Base-by-base conservation (phyloP, 2,329 filamentous ascomycete genomes). In the Cryphonectria naterciae region DNA sequence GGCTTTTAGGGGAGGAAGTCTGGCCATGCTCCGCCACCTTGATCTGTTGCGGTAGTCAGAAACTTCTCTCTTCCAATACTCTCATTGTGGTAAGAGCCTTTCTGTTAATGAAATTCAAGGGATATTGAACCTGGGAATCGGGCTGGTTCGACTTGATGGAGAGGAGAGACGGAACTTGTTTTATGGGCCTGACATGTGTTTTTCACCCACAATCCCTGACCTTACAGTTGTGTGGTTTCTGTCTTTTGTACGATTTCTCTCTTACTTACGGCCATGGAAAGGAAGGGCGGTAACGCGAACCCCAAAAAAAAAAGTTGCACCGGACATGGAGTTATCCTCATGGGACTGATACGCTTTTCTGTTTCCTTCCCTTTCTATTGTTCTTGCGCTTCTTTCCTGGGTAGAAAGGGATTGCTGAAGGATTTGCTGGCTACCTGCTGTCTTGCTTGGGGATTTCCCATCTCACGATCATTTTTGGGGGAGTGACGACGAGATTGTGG, bases 211-310 rank as follows among this genome's bases (percentile, higher is more conserved):
- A 22, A 32, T 35, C 43, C 17, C 41, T 65, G 32, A 22, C 63
- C 68, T 69, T 37, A 58, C 49, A 65, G 62, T 66, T 68, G 68
- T 60, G 61, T 62, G 61, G 49, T 69, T 63, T 66, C 56, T 62
- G 41, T 66, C 65, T 56, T 68, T 66, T 71, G 64, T 69, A 65
- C 28, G 65, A 61, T 35, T 35, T 49, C 43, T 41, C 60, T 69
- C 63, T 71, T 69, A 69, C 54, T 41, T 41, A 39, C 41, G 68
- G 54, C 62, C 62, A 71, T 54, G 58, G 70, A 65, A 71, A 64
- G 64, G 63, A 60, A 65, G 43, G 63, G 63, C 63, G 63, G 63
- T 35, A 65, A 63, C 35, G 70, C 56, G 65, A 61, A 67, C 62
- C 37, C 7, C 43, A 28, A 28, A 43, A 64, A 64, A 66, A 65